Percentiles rank a stretch among this genome's conserved stretches.
Evolutionary conservation across 1,284 basidiomycete species (phyloP).

Genomic region (Tylopilus microsporus): DNA sequence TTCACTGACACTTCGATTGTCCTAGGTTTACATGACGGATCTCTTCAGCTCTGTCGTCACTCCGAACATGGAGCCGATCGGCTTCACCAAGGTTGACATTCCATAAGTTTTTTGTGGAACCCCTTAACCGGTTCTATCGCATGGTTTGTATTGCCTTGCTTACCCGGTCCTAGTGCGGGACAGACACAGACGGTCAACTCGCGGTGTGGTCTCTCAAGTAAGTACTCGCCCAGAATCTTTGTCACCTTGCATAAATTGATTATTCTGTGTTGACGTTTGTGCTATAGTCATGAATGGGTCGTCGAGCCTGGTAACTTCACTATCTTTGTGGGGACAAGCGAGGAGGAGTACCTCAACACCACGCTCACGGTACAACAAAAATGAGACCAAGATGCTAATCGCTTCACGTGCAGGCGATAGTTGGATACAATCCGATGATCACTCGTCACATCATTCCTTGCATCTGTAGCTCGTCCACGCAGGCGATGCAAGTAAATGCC

Average conservation of each 20-base stretch:
- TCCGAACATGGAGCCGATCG: slow-evolving; percentile 57
- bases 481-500: no score
- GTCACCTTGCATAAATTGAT: background rate
- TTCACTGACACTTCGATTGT: background rate
- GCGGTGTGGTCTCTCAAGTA: slow-evolving; percentile 19
- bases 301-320: slow-evolving; percentile 61
- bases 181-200: slow-evolving; percentile 18
- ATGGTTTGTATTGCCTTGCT: background rate
- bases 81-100: slow-evolving; percentile 58
- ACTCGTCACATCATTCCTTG: no score
- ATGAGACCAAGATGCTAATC: background rate
- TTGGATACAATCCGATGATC: no score
- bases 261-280: background rate
- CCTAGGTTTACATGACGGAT: slow-evolving; percentile 62
- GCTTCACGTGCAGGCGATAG: no score
- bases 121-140: background rate
- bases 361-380: slow-evolving; percentile 14
- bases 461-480: no score
- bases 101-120: slow-evolving; percentile 39
- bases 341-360: slow-evolving; percentile 42
- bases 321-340: slow-evolving; percentile 61
- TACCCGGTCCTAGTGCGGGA: slow-evolving; percentile 13
- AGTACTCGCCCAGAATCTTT: background rate
- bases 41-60: slow-evolving; percentile 59
- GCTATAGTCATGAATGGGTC: slow-evolving; percentile 36